These are phyloP conservation scores for Murraya koenigii DNA, from an alignment of 345 rosid species.

Conservation along the genomic window DNA sequence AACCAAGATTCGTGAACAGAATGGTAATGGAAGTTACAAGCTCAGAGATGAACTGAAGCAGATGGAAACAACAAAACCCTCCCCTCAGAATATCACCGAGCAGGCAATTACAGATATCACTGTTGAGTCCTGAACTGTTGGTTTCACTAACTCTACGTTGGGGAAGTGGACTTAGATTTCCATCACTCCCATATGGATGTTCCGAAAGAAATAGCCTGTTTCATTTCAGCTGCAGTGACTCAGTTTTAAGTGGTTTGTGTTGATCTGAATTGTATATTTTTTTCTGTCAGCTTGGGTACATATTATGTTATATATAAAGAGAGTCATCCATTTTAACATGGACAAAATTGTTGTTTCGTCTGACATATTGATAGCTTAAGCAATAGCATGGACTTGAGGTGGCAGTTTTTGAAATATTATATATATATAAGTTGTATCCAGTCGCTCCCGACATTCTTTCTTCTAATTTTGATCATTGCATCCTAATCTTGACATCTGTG, in stretches of 20 bases:
- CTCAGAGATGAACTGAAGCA: constrained; percentile 40
- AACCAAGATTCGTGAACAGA: constrained; percentile 28
- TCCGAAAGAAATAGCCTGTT: constrained; percentile 30
- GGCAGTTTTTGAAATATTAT: background rate
- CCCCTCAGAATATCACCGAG: constrained; percentile 35
- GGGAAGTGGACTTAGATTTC: constrained; percentile 25
- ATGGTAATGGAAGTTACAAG: constrained; percentile 44
- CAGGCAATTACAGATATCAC: constrained; percentile 25
- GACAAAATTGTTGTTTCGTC: constrained; percentile 20
- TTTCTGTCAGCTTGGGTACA: constrained; percentile 27
- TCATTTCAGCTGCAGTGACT: constrained; percentile 27
- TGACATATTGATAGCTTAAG: constrained; percentile 9
- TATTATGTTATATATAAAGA: constrained; percentile 39
- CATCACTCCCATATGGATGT: constrained; percentile 20
- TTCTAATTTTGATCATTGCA: background rate
- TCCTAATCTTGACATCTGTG: background rate
- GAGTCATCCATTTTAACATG: constrained; percentile 25
- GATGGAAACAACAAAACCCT: constrained; percentile 37
- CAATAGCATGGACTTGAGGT: background rate
- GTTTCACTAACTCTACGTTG: constrained; percentile 26
- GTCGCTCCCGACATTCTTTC: background rate
- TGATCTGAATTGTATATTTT: constrained; percentile 41
- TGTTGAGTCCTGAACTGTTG: constrained; percentile 41
- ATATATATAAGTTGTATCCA: background rate
- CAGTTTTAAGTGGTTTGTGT: constrained; percentile 20